Evolutionary conservation across 2,329 filamentous ascomycete genomes (phyloP).

Genomic region (Bisporella sp.): DNA sequence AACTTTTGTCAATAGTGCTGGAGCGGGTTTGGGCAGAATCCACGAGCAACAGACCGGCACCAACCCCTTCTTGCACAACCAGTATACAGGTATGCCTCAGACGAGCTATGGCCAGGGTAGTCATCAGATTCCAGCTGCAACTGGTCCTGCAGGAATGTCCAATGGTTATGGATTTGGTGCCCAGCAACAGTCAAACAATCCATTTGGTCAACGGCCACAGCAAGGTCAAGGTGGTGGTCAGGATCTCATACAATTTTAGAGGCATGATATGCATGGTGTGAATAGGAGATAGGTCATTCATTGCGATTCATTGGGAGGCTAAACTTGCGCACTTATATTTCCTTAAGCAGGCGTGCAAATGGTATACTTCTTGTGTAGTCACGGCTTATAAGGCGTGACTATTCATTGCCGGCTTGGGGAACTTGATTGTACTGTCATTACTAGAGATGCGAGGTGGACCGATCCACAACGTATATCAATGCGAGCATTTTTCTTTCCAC

Average conservation of each 20-base stretch:
- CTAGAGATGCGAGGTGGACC: not conserved
- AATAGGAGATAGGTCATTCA: conserved; percentile 8
- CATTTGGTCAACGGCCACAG: conserved; percentile 47
- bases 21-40: conserved; percentile 66
- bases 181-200: conserved; percentile 36
- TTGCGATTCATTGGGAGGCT: conserved; percentile 3
- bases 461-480: no score
- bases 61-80: conserved; percentile 82
- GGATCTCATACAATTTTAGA: conserved; percentile 27
- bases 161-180: conserved; percentile 42
- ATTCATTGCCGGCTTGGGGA: conserved; percentile 5
- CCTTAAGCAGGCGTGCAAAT: conserved; percentile 15
- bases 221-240: conserved; percentile 34
- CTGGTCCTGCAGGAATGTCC: conserved; percentile 46
- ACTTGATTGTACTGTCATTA: not conserved
- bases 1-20: conserved; percentile 93
- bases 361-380: not conserved
- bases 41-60: conserved; percentile 55
- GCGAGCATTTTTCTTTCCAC: no score
- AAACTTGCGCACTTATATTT: conserved; percentile 9
- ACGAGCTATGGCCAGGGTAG: conserved; percentile 43
- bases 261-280: not conserved
- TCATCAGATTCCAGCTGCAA: conserved; percentile 45
- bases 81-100: conserved; percentile 72
- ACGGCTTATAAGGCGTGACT: conserved; percentile 8